A percentile compares a stretch with the other conserved stretches of the same genome.
Conservation (phyloP, 176 grass and related monocot species). For the Avena eriantha region DNA sequence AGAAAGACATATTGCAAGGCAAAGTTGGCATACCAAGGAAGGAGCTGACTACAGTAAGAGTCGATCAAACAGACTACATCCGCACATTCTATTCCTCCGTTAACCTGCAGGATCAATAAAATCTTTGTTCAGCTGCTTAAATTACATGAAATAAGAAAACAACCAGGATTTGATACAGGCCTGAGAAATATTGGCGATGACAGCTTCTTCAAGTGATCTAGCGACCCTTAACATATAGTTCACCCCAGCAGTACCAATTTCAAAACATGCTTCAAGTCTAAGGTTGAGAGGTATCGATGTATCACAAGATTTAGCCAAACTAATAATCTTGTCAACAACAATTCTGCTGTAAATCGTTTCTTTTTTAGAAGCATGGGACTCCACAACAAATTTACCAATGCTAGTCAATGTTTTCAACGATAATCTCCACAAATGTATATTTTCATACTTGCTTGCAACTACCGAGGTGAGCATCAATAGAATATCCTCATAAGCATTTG, state of each 20-base stretch:
- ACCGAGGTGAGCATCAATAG: conserved; percentile 65
- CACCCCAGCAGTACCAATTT: conserved; percentile 63
- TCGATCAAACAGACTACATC: conserved; percentile 68
- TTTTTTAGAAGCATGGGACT: conserved; percentile 55
- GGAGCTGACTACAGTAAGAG: conserved; percentile 69
- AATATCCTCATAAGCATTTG: conserved; percentile 64
- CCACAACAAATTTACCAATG: conserved; percentile 73
- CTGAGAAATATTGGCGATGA: conserved; percentile 64
- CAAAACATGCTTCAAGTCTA: conserved; percentile 77
- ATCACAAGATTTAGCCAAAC: conserved; percentile 63
- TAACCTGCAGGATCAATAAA: conserved; percentile 52
- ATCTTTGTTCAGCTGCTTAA: conserved; percentile 39
- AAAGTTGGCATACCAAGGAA: conserved; percentile 77
- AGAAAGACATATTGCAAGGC: conserved; percentile 40
- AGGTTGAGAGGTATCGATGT: conserved; percentile 58
- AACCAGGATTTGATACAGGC: conserved; percentile 49
- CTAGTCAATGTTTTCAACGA: conserved; percentile 67
- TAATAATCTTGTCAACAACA: conserved; percentile 75
- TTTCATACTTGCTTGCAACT: conserved; percentile 57
- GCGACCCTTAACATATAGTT: conserved; percentile 69
- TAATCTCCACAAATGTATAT: conserved; percentile 72
- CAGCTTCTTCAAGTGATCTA: conserved; percentile 69
- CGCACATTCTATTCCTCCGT: conserved; percentile 47
- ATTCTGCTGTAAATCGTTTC: conserved; percentile 63
- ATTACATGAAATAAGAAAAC: conserved; percentile 2